A percentile compares a stretch with the other conserved stretches of the same genome.
Evolutionary conservation across 305 asterid genomes (phyloP).

Genomic region (Fraxinus paxiana): DNA sequence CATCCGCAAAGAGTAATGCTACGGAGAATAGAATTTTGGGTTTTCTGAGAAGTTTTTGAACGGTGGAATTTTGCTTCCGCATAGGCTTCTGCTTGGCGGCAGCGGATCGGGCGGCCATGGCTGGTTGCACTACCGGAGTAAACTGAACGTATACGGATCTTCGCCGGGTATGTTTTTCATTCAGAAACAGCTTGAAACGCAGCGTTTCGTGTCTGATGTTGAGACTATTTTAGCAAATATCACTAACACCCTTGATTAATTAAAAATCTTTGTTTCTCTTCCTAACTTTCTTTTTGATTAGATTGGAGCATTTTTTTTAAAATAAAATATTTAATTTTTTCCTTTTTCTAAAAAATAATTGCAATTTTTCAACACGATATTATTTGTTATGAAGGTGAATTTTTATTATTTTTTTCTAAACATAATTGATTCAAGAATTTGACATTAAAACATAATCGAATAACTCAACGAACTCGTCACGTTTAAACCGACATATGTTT

Average conservation of each 20-base stretch:
- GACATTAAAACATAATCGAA: too few relatives aligned
- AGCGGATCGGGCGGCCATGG: constrained; percentile 38
- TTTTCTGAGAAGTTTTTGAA: constrained; percentile 28
- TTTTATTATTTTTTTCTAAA: not conserved
- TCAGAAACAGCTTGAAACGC: constrained; percentile 22
- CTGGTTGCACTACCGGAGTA: constrained; percentile 23
- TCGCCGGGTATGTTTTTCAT: not conserved
- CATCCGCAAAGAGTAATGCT: constrained; percentile 62
- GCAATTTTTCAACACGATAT: not conserved
- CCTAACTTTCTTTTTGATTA: not conserved
- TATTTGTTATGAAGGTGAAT: not conserved
- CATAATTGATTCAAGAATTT: not conserved
- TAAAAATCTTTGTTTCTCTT: not conserved
- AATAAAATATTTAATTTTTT: not conserved
- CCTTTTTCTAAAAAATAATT: not conserved
- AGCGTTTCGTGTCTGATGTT: constrained; percentile 16
- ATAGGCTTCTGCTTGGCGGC: constrained; percentile 11
- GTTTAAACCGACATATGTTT: not conserved
- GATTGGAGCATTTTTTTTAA: not conserved
- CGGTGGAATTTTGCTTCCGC: constrained; percentile 19
- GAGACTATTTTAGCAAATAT: not conserved
- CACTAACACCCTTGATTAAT: not conserved
- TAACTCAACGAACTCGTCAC: too few relatives aligned
- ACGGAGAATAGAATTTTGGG: constrained; percentile 42
- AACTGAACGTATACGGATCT: not conserved